Evolutionary conservation across 2,329 filamentous ascomycete species (phyloP), one percentile per base, ranked within the genome.

Genomic region (Xenoacremonium recifei): DNA sequence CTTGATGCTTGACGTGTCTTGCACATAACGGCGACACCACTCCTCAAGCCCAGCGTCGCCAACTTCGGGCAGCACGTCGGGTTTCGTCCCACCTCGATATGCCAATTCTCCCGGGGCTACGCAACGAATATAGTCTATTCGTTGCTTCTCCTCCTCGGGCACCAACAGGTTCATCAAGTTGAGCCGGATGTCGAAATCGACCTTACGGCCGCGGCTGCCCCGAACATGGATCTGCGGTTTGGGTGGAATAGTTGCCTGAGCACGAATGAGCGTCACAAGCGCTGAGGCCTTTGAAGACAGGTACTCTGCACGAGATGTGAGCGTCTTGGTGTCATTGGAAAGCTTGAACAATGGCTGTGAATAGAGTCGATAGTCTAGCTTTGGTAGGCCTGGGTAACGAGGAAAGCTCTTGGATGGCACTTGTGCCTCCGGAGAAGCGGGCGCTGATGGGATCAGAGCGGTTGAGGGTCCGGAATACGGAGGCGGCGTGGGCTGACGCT

Each of bases 121-220:
- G 43, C 74, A 72, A 17, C 75, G 72, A 33, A 79, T 64, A 57
- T 80, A 80, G 53, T 80, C 73, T 56, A 77, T 68, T 19, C 73
- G 68, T 25, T 64, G 51, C 18, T 54, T 57, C 6, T 66, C 57
- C 40, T 73, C 67, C 3, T 75, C 70, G 0, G 75, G 68, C 2
- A 79, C 66, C 5, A 81, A 64, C 10, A 80, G 62, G 35, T 61
- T 66, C 72, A 80, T 75, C 15, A 79, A 62, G 55, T 80, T 80
- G 31, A 80, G 61, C 53, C 70, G 73, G 44, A 80, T 58, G 42
- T 72, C 67, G 50, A 81, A 80, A 57, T 80, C 76, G 21, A 73
- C 51, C 47, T 55, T 62, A 43, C 61, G 57, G n/a, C 65, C 63
- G 21, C 70, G 68, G 21, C 61, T 69, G 33, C 77, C 77, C 3